phyloP scores from a whole-genome alignment of 768 basidiomycete species.

The Phylloporus rhodoxanthus region DNA sequence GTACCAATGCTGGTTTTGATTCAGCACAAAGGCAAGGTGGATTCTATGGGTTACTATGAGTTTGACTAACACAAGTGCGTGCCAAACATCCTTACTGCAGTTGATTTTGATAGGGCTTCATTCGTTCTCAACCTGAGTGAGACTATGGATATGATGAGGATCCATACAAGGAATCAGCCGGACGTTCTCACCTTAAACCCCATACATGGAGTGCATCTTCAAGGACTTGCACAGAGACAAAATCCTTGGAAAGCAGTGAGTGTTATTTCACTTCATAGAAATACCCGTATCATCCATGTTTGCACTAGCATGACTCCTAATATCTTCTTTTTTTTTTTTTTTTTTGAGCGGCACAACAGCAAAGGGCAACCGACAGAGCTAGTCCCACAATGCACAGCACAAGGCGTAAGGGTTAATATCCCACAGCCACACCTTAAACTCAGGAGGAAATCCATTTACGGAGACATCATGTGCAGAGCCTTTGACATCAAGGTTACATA shows the following conservation, averaged over 20 bases:
- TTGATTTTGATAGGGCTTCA: constrained; percentile 66
- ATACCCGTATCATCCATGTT: constrained; percentile 93
- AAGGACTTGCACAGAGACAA: constrained; percentile 86
- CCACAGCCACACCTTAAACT: too few relatives aligned
- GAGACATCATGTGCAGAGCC: too few relatives aligned
- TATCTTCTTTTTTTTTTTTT: too few relatives aligned
- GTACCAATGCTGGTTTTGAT: constrained; percentile 86
- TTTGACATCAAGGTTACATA: too few relatives aligned
- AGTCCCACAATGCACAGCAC: too few relatives aligned
- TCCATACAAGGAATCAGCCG: background rate
- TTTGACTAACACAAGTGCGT: constrained; percentile 1
- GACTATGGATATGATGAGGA: constrained; percentile 31
- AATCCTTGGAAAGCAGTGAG: constrained; percentile 49
- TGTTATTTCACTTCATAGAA: background rate
- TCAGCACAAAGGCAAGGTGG: constrained; percentile 84
- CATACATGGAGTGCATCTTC: constrained; percentile 80
- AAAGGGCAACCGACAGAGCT: too few relatives aligned
- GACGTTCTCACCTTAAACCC: constrained; percentile 60
- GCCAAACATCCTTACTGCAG: constrained; percentile 58
- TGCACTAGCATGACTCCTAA: constrained; percentile 47
- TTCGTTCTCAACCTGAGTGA: constrained; percentile 71
- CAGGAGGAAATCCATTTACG: too few relatives aligned
- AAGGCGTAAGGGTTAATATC: too few relatives aligned
- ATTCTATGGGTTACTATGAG: constrained; percentile 39
- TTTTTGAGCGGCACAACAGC: too few relatives aligned